These are phyloP conservation scores for Cladosporium velox DNA, from an alignment of 2,329 filamentous ascomycete species.

Conservation along the genomic window DNA sequence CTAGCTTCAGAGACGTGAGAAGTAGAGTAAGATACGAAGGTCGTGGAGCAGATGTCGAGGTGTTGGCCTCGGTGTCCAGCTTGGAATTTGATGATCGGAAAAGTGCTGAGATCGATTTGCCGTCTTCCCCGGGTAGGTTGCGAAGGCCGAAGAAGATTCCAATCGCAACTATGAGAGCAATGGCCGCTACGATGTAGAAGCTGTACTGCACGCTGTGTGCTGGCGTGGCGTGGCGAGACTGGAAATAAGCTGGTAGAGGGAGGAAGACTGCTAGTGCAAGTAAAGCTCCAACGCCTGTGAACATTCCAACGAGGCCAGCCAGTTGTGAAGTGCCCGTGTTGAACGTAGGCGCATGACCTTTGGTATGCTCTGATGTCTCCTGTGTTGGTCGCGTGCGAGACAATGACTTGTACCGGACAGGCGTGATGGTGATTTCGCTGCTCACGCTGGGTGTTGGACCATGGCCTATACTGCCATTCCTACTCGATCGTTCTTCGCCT, in stretches of 20 bases:
- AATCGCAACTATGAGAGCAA: constrained; percentile 71
- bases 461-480: constrained; percentile 48
- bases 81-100: constrained; percentile 29
- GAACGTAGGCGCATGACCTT: background rate
- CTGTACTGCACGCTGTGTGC: constrained; percentile 75
- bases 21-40: constrained; percentile 52
- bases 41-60: constrained; percentile 30
- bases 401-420: constrained; percentile 50
- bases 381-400: constrained; percentile 25
- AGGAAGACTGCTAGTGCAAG: constrained; percentile 81
- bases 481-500: constrained; percentile 32
- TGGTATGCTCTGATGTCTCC: constrained; percentile 15
- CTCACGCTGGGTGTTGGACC: constrained; percentile 68
- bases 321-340: constrained; percentile 52
- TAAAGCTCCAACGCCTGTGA: constrained; percentile 88
- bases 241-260: constrained; percentile 80
- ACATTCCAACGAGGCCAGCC: constrained; percentile 87
- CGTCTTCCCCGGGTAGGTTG: constrained; percentile 68
- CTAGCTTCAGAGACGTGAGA: constrained; percentile 55
- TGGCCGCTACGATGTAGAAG: constrained; percentile 79
- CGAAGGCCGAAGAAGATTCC: constrained; percentile 75
- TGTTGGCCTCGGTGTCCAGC: constrained; percentile 27
- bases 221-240: constrained; percentile 69
- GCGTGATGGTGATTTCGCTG: constrained; percentile 75
- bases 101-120: constrained; percentile 65